Conservation (phyloP, 1,139 yeast species). For the Groenewaldozyma sp. region DNA sequence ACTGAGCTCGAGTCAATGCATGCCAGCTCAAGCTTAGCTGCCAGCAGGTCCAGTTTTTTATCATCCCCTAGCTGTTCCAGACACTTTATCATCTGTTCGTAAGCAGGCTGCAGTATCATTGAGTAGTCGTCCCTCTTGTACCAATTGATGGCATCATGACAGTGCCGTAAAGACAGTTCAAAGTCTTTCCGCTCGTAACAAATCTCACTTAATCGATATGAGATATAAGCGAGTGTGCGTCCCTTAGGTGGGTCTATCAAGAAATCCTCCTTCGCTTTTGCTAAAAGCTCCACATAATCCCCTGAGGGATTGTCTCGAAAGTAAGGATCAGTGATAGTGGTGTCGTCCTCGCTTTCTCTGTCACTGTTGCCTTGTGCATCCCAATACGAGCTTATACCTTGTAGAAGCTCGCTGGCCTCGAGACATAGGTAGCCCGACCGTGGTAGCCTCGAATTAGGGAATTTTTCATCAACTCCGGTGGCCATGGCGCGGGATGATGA, state of each 20-base stretch:
- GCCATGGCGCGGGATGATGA: conserved; percentile 31
- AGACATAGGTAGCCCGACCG: conserved; percentile 40
- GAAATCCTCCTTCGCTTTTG: conserved; percentile 18
- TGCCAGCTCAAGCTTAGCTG: conserved; percentile 8
- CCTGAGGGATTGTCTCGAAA: conserved; percentile 14
- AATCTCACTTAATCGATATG: conserved; percentile 44
- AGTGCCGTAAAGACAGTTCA: conserved; percentile 32
- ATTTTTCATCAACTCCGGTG: conserved; percentile 19
- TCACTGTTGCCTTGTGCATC: conserved; percentile 8
- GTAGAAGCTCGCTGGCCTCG: conserved; percentile 30
- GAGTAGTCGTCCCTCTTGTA: conserved; percentile 24
- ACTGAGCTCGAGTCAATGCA: conserved; percentile 2
- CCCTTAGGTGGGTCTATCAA: conserved; percentile 9
- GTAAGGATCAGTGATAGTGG: conserved; percentile 10
- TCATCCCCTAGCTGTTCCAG: conserved; percentile 10
- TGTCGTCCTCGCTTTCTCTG: neutral
- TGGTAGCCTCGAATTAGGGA: conserved; percentile 33
- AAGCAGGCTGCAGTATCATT: conserved; percentile 13
- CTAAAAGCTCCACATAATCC: conserved; percentile 23
- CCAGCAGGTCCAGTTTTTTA: conserved; percentile 3
- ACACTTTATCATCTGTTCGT: conserved; percentile 16
- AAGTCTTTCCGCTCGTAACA: conserved; percentile 28
- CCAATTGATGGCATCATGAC: conserved; percentile 18
- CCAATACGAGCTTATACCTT: no score
- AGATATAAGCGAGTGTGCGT: conserved; percentile 35